Evolutionary conservation across 768 basidiomycete species (phyloP).

Genomic region (Tylopilus felleus): DNA sequence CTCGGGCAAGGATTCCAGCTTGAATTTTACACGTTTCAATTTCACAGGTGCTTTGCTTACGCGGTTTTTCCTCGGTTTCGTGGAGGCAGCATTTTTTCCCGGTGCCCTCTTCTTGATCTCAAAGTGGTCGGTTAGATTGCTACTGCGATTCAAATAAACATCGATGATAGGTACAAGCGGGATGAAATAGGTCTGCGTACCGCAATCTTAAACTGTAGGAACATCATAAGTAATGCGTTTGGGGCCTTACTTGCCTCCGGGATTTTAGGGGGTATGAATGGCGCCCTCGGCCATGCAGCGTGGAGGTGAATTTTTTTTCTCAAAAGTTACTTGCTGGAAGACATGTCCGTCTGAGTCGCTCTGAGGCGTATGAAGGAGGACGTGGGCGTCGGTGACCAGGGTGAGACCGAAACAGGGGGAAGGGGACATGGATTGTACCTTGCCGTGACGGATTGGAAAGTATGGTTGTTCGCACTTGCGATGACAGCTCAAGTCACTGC

Average conservation of each 20-base stretch:
- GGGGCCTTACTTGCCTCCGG: slow-evolving; percentile 49
- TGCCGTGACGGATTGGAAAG: slow-evolving; percentile 74
- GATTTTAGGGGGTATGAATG: slow-evolving; percentile 47
- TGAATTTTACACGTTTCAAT: slow-evolving; percentile 17
- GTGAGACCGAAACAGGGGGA: slow-evolving; percentile 40
- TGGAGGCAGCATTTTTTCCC: slow-evolving; percentile 48
- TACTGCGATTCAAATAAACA: slow-evolving; percentile 17
- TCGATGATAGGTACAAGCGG: slow-evolving; percentile 39
- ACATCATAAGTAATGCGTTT: slow-evolving; percentile 54
- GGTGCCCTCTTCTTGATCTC: slow-evolving; percentile 40
- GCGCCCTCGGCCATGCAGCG: slow-evolving; percentile 44
- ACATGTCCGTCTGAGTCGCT: slow-evolving; percentile 39
- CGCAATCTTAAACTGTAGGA: slow-evolving; percentile 48
- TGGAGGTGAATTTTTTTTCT: slow-evolving; percentile 42
- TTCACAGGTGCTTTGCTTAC: slow-evolving; percentile 42
- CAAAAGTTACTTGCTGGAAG: neutral
- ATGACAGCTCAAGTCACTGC: slow-evolving; percentile 37
- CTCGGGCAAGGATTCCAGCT: neutral
- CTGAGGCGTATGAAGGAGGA: slow-evolving; percentile 62
- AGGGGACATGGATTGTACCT: slow-evolving; percentile 47
- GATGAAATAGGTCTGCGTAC: slow-evolving; percentile 43
- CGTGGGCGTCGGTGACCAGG: slow-evolving; percentile 53
- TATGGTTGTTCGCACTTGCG: slow-evolving; percentile 73
- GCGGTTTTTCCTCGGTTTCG: slow-evolving; percentile 54
- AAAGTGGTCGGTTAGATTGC: slow-evolving; percentile 31